Evolutionary conservation across 2,329 filamentous ascomycete genomes (phyloP).

Genomic region (Elsinoe batatas): DNA sequence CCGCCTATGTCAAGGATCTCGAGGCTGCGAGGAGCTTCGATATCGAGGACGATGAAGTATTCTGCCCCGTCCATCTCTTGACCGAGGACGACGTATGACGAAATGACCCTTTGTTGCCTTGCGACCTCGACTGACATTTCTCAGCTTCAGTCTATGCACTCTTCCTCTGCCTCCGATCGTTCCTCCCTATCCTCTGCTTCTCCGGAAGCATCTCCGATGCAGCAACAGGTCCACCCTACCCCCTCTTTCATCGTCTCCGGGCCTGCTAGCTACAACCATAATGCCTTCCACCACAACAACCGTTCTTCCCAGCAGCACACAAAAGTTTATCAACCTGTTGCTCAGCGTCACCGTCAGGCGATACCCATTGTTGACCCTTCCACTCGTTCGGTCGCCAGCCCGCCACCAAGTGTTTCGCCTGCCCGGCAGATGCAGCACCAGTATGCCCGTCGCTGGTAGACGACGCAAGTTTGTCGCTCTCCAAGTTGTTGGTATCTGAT

Average conservation of each 20-base stretch:
- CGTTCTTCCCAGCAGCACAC: slow-evolving; percentile 50
- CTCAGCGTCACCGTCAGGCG: slow-evolving; percentile 82
- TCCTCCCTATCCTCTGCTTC: slow-evolving; percentile 93
- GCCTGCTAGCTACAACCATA: slow-evolving; percentile 38
- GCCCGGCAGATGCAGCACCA: slow-evolving; percentile 52
- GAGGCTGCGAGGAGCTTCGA: slow-evolving; percentile 91
- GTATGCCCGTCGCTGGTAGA: slow-evolving; percentile 42
- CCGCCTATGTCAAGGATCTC: slow-evolving; percentile 74
- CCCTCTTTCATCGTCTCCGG: slow-evolving; percentile 63
- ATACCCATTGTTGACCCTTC: slow-evolving; percentile 96
- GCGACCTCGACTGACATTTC: background rate
- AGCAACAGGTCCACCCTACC: slow-evolving; percentile 65
- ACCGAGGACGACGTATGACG: slow-evolving; percentile 76
- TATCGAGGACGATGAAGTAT: slow-evolving; percentile 90
- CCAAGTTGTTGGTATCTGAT: slow-evolving; percentile 16
- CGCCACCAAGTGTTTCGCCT: slow-evolving; percentile 62
- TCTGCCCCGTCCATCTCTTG: slow-evolving; percentile 77
- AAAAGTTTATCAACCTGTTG: slow-evolving; percentile 84
- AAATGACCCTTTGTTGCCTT: slow-evolving; percentile 12
- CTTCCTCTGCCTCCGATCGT: slow-evolving; percentile 74
- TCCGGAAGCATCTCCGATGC: slow-evolving; percentile 80
- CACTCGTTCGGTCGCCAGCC: slow-evolving; percentile 84
- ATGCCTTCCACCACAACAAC: slow-evolving; percentile 23
- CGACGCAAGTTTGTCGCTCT: slow-evolving; percentile 13
- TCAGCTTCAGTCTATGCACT: slow-evolving; percentile 80